phyloP scores from a whole-genome alignment of 2,329 filamentous ascomycete species.

The Plenodomus tracheiphilus region DNA sequence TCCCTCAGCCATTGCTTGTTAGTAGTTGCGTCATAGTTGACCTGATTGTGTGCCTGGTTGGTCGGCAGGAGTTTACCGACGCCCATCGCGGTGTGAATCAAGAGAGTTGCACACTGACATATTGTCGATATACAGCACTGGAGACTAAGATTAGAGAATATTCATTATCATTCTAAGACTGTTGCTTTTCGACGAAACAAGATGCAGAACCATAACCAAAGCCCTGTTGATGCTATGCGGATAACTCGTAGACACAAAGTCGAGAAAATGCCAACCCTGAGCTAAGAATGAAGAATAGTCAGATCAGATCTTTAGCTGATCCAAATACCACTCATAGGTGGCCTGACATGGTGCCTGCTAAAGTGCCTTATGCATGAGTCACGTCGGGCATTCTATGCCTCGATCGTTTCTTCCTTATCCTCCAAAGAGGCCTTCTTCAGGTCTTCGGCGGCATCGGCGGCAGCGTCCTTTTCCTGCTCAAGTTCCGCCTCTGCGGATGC shows the following conservation, averaged over 20 bases:
- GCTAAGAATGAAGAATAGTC: slow-evolving; percentile 19
- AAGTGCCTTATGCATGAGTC: slow-evolving; percentile 8
- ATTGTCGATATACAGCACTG: background rate
- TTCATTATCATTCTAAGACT: slow-evolving; percentile 25
- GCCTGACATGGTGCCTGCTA: slow-evolving; percentile 15
- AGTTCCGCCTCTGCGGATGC: slow-evolving; percentile 58
- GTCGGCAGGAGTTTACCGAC: too few species aligned
- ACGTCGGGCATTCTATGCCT: slow-evolving; percentile 25
- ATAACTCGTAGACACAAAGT: slow-evolving; percentile 19
- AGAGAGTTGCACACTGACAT: background rate
- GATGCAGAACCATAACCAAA: slow-evolving; percentile 3
- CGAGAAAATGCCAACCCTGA: slow-evolving; percentile 16
- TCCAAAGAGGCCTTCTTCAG: slow-evolving; percentile 64
- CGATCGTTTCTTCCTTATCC: slow-evolving; percentile 46
- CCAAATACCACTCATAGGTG: slow-evolving; percentile 20
- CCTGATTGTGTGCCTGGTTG: background rate
- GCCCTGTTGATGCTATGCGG: slow-evolving; percentile 22
- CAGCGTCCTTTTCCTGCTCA: slow-evolving; percentile 62
- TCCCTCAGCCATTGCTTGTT: background rate
- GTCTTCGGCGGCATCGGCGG: slow-evolving; percentile 61
- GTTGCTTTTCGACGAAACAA: slow-evolving; percentile 18
- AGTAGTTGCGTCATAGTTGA: background rate
- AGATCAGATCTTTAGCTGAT: slow-evolving; percentile 19
- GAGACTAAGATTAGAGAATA: slow-evolving; percentile 1
- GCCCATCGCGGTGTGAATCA: background rate